Base-by-base conservation (phyloP, 2,329 filamentous ascomycete genomes). In the Fusarium tuaranense region DNA sequence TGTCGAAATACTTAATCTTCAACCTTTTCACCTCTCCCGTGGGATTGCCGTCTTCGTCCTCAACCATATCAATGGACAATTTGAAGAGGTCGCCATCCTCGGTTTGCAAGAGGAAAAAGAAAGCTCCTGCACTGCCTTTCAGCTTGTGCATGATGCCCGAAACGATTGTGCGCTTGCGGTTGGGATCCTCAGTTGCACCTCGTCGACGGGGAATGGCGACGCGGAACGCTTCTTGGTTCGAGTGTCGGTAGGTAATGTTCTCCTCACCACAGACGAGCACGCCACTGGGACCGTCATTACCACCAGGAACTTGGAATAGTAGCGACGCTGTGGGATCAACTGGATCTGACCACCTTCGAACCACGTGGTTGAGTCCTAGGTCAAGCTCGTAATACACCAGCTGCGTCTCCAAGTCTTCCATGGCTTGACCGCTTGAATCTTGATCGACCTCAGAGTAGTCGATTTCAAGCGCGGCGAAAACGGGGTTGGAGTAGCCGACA, bases 31-130 rank as follows among this genome's bases (percentile, higher is more conserved):
- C 95, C 80, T 97, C 94, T 34, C 93, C 93, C 1, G 94, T 96
- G 1, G 92, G 87, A 69, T 94, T 92, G 14, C 93, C 94, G 57
- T 93, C 90, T 1, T 92, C 90, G 77, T 97, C 94, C 76, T 95
- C 93, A 12, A 92, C 89, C 92, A 98, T 96, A 74, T 98, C 95
- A 70, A 99, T 92, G 1, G 93, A 98, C 60, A 98, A 90, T 82
- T 98, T 98, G 88, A 99, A 98, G 8, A 99, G 87, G 82, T 99
- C 97, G n/a, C 97, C 97, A 81, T 99, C 97, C 68, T 99, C 97
- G 1, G 94, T 95, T 82, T 99, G 97, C 1, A 99, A 86, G 4
- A 99, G 89, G 82, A 98, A 98, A 87, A 99, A 99, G 85, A 99
- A 99, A 2, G 95, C 95, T 32, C 95, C 95, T 7, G 88, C 88